Conservation (phyloP, 1,284 basidiomycete genomes). For the Rhodotorula sp. region DNA sequence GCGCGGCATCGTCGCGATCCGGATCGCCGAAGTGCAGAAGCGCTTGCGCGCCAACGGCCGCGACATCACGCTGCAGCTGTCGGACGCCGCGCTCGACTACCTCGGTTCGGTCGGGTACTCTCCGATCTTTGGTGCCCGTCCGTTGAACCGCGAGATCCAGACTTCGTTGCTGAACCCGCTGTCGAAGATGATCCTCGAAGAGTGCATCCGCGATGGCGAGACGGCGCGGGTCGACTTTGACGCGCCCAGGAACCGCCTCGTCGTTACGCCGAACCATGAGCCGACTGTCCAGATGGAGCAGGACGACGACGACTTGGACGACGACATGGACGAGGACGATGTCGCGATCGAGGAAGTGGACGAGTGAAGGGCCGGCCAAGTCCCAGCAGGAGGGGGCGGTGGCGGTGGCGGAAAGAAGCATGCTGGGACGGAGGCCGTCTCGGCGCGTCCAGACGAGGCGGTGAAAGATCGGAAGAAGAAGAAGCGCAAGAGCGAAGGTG, state of each 20-base stretch:
- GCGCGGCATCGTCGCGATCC: conserved; percentile 55
- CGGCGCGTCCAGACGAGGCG: too few relatives aligned
- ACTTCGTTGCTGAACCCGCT: conserved; percentile 90
- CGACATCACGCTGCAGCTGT: conserved; percentile 75
- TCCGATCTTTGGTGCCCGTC: conserved; percentile 72
- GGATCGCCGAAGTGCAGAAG: conserved; percentile 62
- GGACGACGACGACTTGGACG: conserved; percentile 50
- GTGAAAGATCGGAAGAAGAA: too few relatives aligned
- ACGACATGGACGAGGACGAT: conserved; percentile 56
- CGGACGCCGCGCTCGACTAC: conserved; percentile 75
- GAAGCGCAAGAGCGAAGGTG: too few relatives aligned
- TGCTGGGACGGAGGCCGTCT: too few relatives aligned
- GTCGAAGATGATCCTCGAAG: conserved; percentile 80
- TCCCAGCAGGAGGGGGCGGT: neutral
- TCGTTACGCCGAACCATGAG: conserved; percentile 82
- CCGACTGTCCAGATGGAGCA: conserved; percentile 63
- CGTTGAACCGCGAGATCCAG: conserved; percentile 88
- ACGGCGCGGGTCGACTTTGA: conserved; percentile 75
- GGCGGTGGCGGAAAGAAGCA: neutral
- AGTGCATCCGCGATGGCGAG: conserved; percentile 69
- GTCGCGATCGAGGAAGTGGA: conserved; percentile 14
- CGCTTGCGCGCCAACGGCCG: conserved; percentile 68
- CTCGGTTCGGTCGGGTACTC: conserved; percentile 83
- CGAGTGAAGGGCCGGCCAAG: conserved; percentile 15
- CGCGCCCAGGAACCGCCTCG: conserved; percentile 73